Evolutionary conservation across 73 alveolate genomes (phyloP).

Genomic region (Paramecium caudatum): DNA sequence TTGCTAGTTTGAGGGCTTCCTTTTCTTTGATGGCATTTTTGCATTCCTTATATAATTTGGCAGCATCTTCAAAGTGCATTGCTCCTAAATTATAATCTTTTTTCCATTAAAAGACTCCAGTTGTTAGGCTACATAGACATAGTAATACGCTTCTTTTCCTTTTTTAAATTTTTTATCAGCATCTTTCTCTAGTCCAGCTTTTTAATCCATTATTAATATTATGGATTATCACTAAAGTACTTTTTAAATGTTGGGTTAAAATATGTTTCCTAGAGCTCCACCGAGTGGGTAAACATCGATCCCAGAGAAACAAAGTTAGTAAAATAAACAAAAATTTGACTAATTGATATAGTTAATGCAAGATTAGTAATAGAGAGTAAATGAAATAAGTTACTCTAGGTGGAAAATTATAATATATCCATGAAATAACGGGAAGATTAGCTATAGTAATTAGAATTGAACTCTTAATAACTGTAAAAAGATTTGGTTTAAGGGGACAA

Average conservation of each 20-base stretch:
- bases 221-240: slow-evolving; percentile 8
- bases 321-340: slow-evolving; percentile 9
- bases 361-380: neutral
- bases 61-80: slow-evolving; percentile 58
- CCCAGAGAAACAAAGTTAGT: neutral
- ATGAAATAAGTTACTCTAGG: neutral
- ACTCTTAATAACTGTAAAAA: neutral
- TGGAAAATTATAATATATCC: neutral
- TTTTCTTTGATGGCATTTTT: slow-evolving; percentile 1
- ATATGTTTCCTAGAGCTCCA: slow-evolving; percentile 30
- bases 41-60: slow-evolving; percentile 35
- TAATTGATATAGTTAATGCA: slow-evolving; percentile 37
- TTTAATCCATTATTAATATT: neutral
- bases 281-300: neutral
- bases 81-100: slow-evolving; percentile 67
- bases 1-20: neutral
- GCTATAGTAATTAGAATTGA: neutral
- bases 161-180: slow-evolving; percentile 44
- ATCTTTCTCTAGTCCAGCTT: neutral
- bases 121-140: neutral
- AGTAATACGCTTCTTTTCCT: slow-evolving; percentile 61
- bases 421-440: neutral
- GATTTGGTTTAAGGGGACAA: neutral
- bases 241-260: slow-evolving; percentile 19
- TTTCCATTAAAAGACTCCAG: slow-evolving; percentile 66